Evolutionary conservation across 495 filamentous ascomycete genomes (phyloP), one percentile per base, ranked within the genome.

Genomic region (Daldinia bambusicola): DNA sequence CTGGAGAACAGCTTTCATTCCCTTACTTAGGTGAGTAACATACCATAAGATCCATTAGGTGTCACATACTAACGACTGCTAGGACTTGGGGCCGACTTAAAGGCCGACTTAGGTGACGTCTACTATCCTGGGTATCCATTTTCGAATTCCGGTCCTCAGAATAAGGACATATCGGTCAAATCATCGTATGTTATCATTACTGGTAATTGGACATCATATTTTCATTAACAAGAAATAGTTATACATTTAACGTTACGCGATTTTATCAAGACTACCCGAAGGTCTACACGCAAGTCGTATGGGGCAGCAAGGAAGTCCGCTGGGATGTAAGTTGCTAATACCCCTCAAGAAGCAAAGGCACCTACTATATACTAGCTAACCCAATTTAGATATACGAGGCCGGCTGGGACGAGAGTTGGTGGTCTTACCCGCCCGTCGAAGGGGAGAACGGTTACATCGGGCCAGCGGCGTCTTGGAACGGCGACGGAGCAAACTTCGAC

Each of bases 1-100:
- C 61, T 41, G 66, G 69, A 31, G 77, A 74, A 14, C 76, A 75
- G 14, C 72, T 81, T 55, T 79, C 75, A 3, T 64, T 81, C 36
- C 78, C 77, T 10, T 80, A 81, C 34, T 7, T 69, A 13, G 67
- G 67, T 69, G 16, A 52, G 59, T 4, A 51, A 4, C 2, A 9
- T 13, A 20, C 26, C 0, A 31, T 48, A 4, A 20, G n/a, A 48
- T 10, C 7, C 18, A 18, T 2, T 16, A 16, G 43, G 4, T 48
- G n/a, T 2, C 6, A 48, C 9, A 20, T 12, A 48, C 43, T 48
- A 8, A 48, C 18, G 2, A 9, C 18, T 20, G 0, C 43, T 4
- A 48, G 43, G 43, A 20, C 18, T 48, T 8, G 43, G 43, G 1
- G 4, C 43, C 43, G 43, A 48, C 18, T 9, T 48, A 20, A 48